Conservation (phyloP, 768 basidiomycete genomes). For the Termitomyces sp. region DNA sequence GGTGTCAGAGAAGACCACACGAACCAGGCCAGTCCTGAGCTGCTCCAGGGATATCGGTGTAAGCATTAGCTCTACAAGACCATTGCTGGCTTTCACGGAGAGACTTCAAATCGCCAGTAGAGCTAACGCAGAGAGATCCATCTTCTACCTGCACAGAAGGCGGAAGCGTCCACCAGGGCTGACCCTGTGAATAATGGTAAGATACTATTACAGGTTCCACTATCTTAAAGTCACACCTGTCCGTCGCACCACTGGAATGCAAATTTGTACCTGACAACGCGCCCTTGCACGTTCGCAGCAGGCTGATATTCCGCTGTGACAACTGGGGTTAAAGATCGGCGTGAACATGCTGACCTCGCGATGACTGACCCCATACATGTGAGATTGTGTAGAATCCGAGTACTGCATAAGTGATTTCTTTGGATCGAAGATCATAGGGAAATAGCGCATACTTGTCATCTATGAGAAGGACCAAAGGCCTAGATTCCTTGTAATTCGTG, state of each 20-base stretch:
- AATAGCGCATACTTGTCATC: slow-evolving; percentile 75
- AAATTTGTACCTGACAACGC: slow-evolving; percentile 79
- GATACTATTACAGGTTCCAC: background rate
- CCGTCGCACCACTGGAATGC: slow-evolving; percentile 81
- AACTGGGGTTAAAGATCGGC: background rate
- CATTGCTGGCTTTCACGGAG: background rate
- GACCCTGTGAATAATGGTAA: slow-evolving; percentile 29
- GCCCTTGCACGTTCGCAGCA: slow-evolving; percentile 42
- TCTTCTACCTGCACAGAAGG: background rate
- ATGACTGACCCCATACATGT: slow-evolving; percentile 62
- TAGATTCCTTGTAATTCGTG: slow-evolving; percentile 48
- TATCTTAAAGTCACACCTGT: slow-evolving; percentile 41
- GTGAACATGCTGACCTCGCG: slow-evolving; percentile 6
- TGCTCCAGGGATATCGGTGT: background rate
- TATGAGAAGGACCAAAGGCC: slow-evolving; percentile 67
- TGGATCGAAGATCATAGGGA: slow-evolving; percentile 61
- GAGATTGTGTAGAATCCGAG: slow-evolving; percentile 74
- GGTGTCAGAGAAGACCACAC: background rate
- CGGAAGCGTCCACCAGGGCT: slow-evolving; percentile 42
- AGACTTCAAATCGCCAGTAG: background rate
- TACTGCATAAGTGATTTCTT: slow-evolving; percentile 47
- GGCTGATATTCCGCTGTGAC: slow-evolving; percentile 62
- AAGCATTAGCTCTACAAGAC: background rate
- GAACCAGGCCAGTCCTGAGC: background rate
- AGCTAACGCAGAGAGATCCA: background rate